These are phyloP conservation scores for Yamadazyma siamensis DNA, from an alignment of 1,139 yeast species.

Conservation along the genomic window DNA sequence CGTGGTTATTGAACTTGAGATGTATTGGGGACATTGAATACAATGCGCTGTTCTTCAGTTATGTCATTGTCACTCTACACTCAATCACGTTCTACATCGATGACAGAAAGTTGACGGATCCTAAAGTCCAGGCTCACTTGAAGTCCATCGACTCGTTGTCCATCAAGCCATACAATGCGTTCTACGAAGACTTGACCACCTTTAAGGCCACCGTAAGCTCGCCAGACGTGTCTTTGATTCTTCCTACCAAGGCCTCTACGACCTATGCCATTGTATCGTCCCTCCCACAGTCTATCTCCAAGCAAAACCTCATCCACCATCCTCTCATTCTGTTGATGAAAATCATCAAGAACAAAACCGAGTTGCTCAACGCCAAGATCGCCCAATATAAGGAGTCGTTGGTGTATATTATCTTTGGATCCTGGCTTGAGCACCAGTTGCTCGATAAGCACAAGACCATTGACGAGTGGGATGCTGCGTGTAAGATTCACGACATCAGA, in stretches of 20 bases:
- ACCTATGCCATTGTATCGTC: slow-evolving; percentile 32
- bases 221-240: slow-evolving; percentile 20
- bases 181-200: slow-evolving; percentile 27
- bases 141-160: slow-evolving; percentile 27
- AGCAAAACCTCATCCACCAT: slow-evolving; percentile 21
- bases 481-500: slow-evolving; percentile 41
- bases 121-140: slow-evolving; percentile 13
- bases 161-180: slow-evolving; percentile 27
- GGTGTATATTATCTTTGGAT: slow-evolving; percentile 35
- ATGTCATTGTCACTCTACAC: slow-evolving; percentile 33
- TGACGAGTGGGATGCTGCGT: slow-evolving; percentile 43
- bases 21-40: slow-evolving; percentile 43
- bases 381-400: slow-evolving; percentile 46
- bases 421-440: slow-evolving; percentile 42
- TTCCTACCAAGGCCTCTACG: slow-evolving; percentile 30
- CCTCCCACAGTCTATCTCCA: slow-evolving; percentile 28
- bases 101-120: slow-evolving; percentile 24
- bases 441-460: slow-evolving; percentile 21
- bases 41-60: slow-evolving; percentile 51
- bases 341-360: slow-evolving; percentile 35
- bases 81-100: slow-evolving; percentile 37
- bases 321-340: slow-evolving; percentile 37
- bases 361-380: slow-evolving; percentile 34
- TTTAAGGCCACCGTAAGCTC: slow-evolving; percentile 19
- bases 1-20: slow-evolving; percentile 53